A percentile compares a stretch with the other conserved stretches of the same genome.
phyloP scores from a whole-genome alignment of 2,329 filamentous ascomycete species.

The Cladosporium halotolerans region DNA sequence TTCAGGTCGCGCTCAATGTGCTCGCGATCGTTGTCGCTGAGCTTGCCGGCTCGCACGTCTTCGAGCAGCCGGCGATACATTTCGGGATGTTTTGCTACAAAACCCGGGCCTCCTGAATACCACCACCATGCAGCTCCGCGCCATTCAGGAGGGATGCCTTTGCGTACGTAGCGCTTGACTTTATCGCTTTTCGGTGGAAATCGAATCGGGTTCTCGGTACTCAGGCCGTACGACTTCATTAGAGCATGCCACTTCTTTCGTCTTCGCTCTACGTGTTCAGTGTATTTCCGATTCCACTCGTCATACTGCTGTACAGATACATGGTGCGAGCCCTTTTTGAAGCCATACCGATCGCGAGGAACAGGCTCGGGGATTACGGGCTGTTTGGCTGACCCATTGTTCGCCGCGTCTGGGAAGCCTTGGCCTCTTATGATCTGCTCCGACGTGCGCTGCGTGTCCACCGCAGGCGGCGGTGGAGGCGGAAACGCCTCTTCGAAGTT shows the following conservation, averaged over 20 bases:
- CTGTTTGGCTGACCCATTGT: not conserved
- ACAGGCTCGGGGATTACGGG: constrained; percentile 18
- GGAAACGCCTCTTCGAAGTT: constrained; percentile 11
- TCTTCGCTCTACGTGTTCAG: constrained; percentile 65
- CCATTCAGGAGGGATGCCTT: constrained; percentile 90
- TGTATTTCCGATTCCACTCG: constrained; percentile 70
- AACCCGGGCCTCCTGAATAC: constrained; percentile 80
- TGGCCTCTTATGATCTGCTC: constrained; percentile 1
- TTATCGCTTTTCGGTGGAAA: constrained; percentile 79
- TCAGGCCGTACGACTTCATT: constrained; percentile 68
- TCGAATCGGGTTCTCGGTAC: constrained; percentile 62
- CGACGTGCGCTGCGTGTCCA: constrained; percentile 4
- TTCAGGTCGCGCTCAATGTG: constrained; percentile 91
- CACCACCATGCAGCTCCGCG: constrained; percentile 96
- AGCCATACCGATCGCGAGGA: constrained; percentile 77
- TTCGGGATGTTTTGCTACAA: constrained; percentile 67
- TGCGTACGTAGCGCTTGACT: constrained; percentile 83
- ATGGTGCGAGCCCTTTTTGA: constrained; percentile 80
- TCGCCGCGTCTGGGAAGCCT: not conserved
- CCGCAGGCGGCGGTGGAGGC: constrained; percentile 11
- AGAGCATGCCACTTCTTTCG: constrained; percentile 75
- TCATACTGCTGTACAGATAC: constrained; percentile 73
- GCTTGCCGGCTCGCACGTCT: constrained; percentile 53
- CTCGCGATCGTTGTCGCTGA: constrained; percentile 71
- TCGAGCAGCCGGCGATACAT: constrained; percentile 67